phyloP scores from a whole-genome alignment of 352 stramenopile species.

The Phytophthora chlamydospora region DNA sequence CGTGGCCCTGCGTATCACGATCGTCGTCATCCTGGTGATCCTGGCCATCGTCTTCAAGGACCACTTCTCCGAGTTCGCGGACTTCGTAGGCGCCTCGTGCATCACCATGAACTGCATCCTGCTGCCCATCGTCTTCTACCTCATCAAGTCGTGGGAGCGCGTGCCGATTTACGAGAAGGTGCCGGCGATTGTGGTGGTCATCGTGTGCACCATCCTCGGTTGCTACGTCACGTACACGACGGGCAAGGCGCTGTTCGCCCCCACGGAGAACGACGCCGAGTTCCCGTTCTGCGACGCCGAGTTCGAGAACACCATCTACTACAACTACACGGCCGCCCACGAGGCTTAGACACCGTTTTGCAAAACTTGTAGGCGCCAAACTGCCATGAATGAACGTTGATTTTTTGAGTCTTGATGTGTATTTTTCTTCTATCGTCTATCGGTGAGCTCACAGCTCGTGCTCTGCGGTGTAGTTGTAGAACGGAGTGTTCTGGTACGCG shows the following conservation, averaged over 20 bases:
- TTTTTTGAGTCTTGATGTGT: too few species aligned
- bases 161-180: conserved; percentile 43
- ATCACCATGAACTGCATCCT: conserved; percentile 69
- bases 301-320: conserved; percentile 58
- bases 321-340: conserved; percentile 46
- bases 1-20: conserved; percentile 29
- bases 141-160: conserved; percentile 62
- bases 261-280: conserved; percentile 28
- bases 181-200: conserved; percentile 28
- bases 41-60: conserved; percentile 55
- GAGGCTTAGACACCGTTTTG: conserved; percentile 6
- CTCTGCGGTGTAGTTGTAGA: conserved; percentile 50
- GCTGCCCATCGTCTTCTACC: conserved; percentile 68
- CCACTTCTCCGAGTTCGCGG: conserved; percentile 62
- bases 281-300: conserved; percentile 60
- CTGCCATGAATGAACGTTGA: conserved; percentile 12
- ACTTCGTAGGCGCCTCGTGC: conserved; percentile 67
- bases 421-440: background rate
- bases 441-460: conserved; percentile 30
- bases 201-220: conserved; percentile 38
- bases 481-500: conserved; percentile 36
- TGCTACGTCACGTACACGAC: conserved; percentile 52
- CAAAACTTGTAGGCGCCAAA: conserved; percentile 10
- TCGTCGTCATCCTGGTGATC: conserved; percentile 46
- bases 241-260: conserved; percentile 47